Base-by-base conservation (phyloP, 2,329 filamentous ascomycete genomes). In the Alternaria gaisen region DNA sequence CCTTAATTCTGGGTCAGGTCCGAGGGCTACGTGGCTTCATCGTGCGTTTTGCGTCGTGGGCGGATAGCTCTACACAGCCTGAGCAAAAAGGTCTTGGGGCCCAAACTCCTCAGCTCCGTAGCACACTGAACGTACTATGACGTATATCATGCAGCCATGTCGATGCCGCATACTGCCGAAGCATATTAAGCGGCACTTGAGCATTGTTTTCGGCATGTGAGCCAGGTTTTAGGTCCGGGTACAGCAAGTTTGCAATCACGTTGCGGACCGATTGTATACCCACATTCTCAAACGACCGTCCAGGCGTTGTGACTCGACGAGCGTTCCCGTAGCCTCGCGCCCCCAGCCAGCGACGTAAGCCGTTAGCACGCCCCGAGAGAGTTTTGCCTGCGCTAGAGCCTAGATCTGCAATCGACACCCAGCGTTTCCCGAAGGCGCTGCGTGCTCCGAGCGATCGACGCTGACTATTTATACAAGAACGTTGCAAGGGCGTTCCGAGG, bases 11-110 rank as follows among this genome's bases (percentile, higher is more conserved):
- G 36, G 53, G 22, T 14, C 16, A 18, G 32, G n/a, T 20, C 26
- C 47, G 48, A 30, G 8, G 24, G 57, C 61, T 65, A 65, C 60
- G 63, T 65, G 63, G 63, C 63, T 65, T 55, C 51, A 32, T 60
- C 32, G 46, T 16, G 38, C 20, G 30, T 20, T 42, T n/a, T 11
- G 50, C 42, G 43, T 46, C 30, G 22, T 20, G 20, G 46, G 46
- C 32, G 32, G 46, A n/a, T 24, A 36, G 46, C 34, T 54, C 34
- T 42, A 18, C 20, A 41, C 24, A 12, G 22, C 14, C 24, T 36
- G 18, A 47, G 38, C 26, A 34, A 34, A 14, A 48, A 40, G 32
- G 50, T 16, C 24, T 26, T n/a, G 34, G 24, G n/a, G 32, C 36
- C 34, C 24, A 47, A 26, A 56, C 6, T 8, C 40, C 20, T 42